Evolutionary conservation across 1,139 yeast genomes (phyloP).

Genomic region (Ogataea hybrid): DNA sequence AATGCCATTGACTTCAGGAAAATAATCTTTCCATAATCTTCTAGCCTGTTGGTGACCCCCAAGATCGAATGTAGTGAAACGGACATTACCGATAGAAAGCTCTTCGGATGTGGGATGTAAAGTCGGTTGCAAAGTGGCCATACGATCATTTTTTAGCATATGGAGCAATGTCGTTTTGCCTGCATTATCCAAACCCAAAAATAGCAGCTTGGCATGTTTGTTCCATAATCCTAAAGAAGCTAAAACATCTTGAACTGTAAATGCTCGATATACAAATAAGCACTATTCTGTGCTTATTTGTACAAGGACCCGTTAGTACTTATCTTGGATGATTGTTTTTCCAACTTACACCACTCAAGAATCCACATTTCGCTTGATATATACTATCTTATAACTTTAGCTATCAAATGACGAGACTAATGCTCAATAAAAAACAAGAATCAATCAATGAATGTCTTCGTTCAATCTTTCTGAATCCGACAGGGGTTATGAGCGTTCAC

Average conservation of each 20-base stretch:
- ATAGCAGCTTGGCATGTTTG: constrained; percentile 94
- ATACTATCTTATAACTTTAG: background rate
- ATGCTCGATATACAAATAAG: background rate
- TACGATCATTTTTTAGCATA: constrained; percentile 95
- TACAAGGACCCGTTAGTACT: constrained; percentile 6
- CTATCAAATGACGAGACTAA: constrained; percentile 1
- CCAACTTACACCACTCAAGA: constrained; percentile 53
- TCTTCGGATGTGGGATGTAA: constrained; percentile 99
- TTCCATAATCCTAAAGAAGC: constrained; percentile 96
- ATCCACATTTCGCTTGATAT: constrained; percentile 44
- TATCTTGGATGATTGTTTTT: background rate
- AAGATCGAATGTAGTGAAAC: constrained; percentile 95
- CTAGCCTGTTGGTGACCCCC: constrained; percentile 99
- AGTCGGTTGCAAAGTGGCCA: constrained; percentile 97
- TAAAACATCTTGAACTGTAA: constrained; percentile 82
- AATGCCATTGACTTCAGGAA: constrained; percentile 98
- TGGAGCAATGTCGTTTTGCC: constrained; percentile 97
- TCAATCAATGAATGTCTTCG: background rate
- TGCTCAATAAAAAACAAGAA: background rate
- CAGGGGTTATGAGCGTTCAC: constrained; percentile 6
- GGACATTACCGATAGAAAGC: constrained; percentile 91
- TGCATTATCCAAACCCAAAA: constrained; percentile 96
- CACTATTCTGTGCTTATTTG: constrained; percentile 5
- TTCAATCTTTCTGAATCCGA: background rate
- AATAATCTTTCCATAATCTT: constrained; percentile 98